Conservation (phyloP, 768 basidiomycete species). For the Macrolepiota fuliginosa region DNA sequence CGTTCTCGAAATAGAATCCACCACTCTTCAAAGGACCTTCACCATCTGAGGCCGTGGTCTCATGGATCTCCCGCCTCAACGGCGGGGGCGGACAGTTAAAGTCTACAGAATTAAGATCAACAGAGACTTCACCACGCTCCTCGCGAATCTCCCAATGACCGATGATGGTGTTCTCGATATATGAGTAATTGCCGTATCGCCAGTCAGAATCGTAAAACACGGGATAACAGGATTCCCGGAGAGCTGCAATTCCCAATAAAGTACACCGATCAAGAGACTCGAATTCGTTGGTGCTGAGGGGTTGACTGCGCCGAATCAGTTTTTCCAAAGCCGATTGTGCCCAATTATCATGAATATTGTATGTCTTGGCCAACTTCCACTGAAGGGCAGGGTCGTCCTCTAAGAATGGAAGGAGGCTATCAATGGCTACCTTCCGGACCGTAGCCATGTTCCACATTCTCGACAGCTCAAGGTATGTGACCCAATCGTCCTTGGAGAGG, state of each 20-base stretch:
- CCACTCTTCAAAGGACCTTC: neutral
- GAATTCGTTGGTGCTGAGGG: neutral
- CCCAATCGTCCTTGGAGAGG: conserved; percentile 29
- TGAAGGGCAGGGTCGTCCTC: conserved; percentile 23
- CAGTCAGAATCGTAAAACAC: neutral
- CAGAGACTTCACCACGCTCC: neutral
- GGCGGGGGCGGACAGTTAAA: neutral
- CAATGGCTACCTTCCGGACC: conserved; percentile 27
- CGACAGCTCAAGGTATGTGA: conserved; percentile 35
- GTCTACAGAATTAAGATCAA: neutral
- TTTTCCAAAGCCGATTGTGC: no score
- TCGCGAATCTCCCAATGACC: neutral
- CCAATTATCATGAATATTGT: conserved; percentile 32
- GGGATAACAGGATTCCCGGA: conserved; percentile 4
- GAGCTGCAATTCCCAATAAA: neutral
- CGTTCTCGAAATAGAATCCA: conserved; percentile 7
- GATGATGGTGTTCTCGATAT: neutral
- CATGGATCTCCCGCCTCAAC: neutral
- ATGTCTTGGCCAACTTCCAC: conserved; percentile 30
- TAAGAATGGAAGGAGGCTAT: conserved; percentile 19
- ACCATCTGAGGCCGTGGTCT: neutral
- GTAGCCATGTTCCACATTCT: conserved; percentile 34
- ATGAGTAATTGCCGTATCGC: neutral
- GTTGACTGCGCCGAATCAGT: conserved; percentile 1
- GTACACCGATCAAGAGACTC: neutral